Base-by-base conservation (phyloP, 2,329 filamentous ascomycete genomes). In the Aspergillus luchuensis region DNA sequence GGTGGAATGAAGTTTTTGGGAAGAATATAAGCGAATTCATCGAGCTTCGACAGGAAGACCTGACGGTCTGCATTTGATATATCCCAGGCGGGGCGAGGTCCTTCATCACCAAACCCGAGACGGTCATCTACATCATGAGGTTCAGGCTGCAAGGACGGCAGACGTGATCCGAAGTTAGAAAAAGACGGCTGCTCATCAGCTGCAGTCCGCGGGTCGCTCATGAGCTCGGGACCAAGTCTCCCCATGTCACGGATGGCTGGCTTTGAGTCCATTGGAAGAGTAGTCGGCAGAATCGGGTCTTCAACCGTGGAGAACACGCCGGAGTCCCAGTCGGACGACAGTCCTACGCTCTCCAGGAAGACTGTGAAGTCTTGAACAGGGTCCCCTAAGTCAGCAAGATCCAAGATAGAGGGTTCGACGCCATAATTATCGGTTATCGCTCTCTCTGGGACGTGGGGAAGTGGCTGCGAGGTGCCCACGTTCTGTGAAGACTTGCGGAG, bases 241-340 rank as follows among this genome's bases (percentile, higher is more conserved):
- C 71, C 65, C 33, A 66, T 63, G 41, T 77, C 74, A 38, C 75
- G 71, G 28, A 73, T 58, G 25, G 69, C 56, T 8, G 69, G 69
- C 60, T 75, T 79, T 5, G 73, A 70, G 53, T 76, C 75, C 38
- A 76, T 72, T 61, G 76, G 60, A 69, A 78, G 66, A 59, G 66
- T 69, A 48, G 71, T 74, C 51, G 74, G 71, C 47, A 78, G 60
- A 64, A 78, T 74, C 19, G 72, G 73, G 33, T 75, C 78, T 66
- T 78, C 78, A 53, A 76, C 73, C 10, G 72, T 76, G 36, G 74
- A 78, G 64, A 81, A 81, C 51, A 81, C 75, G 5, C 78, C 79
- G 0, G 79, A 80, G 63, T 81, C 78, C 79, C 79, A 81, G 64
- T 81, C 79, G 6, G 79, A 80, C 1, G 79, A 80, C 15, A 81